Percentiles rank a stretch among this genome's conserved stretches.
Evolutionary conservation across 2,329 filamentous ascomycete genomes (phyloP).

Genomic region (Calonectria crousiana): DNA sequence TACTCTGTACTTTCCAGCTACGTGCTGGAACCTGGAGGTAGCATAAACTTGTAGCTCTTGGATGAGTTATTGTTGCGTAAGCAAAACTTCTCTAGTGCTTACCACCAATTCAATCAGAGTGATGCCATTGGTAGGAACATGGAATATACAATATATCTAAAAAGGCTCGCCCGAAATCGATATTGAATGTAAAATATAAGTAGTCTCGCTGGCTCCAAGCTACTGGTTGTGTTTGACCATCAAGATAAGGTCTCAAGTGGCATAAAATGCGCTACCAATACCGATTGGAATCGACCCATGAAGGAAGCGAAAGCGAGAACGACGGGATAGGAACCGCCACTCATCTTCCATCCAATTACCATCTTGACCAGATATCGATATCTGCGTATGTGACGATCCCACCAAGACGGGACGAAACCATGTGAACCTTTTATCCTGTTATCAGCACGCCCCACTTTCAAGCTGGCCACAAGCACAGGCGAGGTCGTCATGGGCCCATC

Average conservation of each 20-base stretch:
- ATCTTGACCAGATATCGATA: not conserved
- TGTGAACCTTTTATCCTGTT: not conserved
- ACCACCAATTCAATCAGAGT: not conserved
- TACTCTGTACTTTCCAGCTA: not conserved
- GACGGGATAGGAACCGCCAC: not conserved
- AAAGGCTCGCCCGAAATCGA: not conserved
- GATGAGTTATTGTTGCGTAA: not conserved
- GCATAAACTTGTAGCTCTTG: not conserved
- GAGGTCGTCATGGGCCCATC: not conserved
- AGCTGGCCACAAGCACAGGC: not conserved
- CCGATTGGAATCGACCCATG: not conserved
- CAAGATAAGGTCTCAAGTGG: not conserved
- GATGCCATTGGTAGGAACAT: not conserved
- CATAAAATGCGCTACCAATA: not conserved
- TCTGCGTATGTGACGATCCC: not conserved
- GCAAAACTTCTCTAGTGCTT: not conserved
- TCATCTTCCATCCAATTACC: not conserved
- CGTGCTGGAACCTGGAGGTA: not conserved
- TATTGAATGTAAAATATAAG: not conserved
- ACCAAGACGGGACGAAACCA: not conserved
- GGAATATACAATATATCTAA: not conserved
- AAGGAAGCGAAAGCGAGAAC: not conserved
- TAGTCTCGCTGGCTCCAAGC: not conserved
- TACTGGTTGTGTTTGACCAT: not conserved
- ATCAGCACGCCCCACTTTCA: not conserved